phyloP scores from a whole-genome alignment of 2,329 filamentous ascomycete species.

The Ophiostoma montium region DNA sequence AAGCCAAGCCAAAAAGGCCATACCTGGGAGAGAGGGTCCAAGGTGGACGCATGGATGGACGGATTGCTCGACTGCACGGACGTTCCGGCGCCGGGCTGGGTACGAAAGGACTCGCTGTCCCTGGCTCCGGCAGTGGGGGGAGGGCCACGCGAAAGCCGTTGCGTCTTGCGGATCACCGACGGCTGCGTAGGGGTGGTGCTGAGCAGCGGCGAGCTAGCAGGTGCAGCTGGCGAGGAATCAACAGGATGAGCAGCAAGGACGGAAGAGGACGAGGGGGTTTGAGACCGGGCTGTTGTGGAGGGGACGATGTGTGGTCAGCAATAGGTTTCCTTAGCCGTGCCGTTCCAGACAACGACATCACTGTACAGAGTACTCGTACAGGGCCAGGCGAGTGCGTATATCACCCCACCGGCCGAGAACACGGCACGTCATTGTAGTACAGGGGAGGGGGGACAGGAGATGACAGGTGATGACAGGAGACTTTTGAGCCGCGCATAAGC shows the following conservation, averaged over 20 bases:
- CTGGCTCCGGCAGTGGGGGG: not conserved
- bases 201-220: not conserved
- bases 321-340: no score
- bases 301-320: not conserved
- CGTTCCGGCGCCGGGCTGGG: constrained; percentile 3
- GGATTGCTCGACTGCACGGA: constrained; percentile 7
- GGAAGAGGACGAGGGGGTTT: not conserved
- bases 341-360: not conserved
- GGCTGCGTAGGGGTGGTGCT: not conserved
- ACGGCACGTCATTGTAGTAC: not conserved
- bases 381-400: constrained; percentile 1
- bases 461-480: not conserved
- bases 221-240: not conserved
- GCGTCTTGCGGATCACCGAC: not conserved
- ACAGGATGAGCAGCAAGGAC: not conserved
- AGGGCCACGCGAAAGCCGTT: constrained; percentile 3
- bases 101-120: not conserved
- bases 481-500: not conserved
- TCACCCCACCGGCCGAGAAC: not conserved
- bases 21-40: constrained; percentile 21
- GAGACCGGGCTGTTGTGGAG: not conserved
- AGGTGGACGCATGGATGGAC: constrained; percentile 11
- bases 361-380: no score
- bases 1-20: not conserved
- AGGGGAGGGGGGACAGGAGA: not conserved